A percentile compares a stretch with the other conserved stretches of the same genome.
Evolutionary conservation across 2,329 filamentous ascomycete species (phyloP).

Genomic region (Graphilbum sp.): DNA sequence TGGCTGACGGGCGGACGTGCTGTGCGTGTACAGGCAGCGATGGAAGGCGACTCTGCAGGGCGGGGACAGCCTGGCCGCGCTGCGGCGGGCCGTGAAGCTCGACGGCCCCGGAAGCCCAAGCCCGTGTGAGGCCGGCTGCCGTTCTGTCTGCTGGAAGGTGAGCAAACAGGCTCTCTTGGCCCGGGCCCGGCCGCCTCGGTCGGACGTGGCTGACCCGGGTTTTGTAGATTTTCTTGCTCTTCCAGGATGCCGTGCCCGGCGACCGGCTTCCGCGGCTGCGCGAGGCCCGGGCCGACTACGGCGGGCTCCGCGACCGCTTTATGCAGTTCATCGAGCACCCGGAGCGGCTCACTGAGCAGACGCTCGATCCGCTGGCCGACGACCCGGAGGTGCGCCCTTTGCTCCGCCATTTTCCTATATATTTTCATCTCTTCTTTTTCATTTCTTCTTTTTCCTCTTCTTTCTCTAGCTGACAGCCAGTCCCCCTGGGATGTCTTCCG

Average conservation of each 20-base stretch:
- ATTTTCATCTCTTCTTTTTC: not conserved
- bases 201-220: not conserved
- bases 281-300: constrained; percentile 59
- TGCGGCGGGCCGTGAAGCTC: constrained; percentile 47
- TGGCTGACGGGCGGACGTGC: not conserved
- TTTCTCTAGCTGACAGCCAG: constrained; percentile 24
- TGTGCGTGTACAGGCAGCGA: constrained; percentile 32
- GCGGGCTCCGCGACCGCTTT: constrained; percentile 54
- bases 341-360: constrained; percentile 54
- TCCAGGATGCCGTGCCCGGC: constrained; percentile 45
- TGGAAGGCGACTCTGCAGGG: constrained; percentile 49
- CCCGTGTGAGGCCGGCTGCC: constrained; percentile 54
- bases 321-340: constrained; percentile 72
- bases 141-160: constrained; percentile 89
- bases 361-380: constrained; percentile 72
- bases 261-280: constrained; percentile 54
- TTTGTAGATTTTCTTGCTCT: constrained; percentile 60
- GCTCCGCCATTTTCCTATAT: not conserved
- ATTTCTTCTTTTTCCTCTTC: not conserved
- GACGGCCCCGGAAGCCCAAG: constrained; percentile 44
- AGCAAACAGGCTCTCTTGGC: not conserved
- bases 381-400: constrained; percentile 36
- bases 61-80: constrained; percentile 38
- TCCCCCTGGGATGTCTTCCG: constrained; percentile 84
- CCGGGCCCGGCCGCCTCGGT: not conserved